Conservation (phyloP, 179 eudicot genomes). For the Actinidia arguta region DNA sequence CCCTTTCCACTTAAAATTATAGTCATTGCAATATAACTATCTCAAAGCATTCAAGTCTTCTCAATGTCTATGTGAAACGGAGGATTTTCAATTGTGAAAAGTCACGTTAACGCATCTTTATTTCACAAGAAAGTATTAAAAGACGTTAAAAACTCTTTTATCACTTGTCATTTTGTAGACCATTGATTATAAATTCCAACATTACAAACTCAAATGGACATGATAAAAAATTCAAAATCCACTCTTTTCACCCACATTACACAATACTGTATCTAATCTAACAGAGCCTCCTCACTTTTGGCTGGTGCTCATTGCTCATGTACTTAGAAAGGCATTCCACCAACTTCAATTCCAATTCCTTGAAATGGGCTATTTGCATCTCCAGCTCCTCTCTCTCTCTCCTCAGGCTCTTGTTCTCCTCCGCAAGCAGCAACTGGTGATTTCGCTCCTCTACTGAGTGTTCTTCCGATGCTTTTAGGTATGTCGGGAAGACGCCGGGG, state of each 20-base stretch:
- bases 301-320: neutral
- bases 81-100: too few relatives aligned
- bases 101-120: neutral
- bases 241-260: too few relatives aligned
- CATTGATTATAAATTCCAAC: neutral
- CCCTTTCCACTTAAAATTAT: too few relatives aligned
- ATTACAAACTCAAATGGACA: neutral
- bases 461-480: slow-evolving; percentile 26
- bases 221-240: neutral
- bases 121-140: neutral
- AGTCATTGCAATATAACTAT: too few relatives aligned
- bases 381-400: slow-evolving; percentile 32
- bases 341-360: slow-evolving; percentile 26
- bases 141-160: neutral
- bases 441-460: neutral
- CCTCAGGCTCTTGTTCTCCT: slow-evolving; percentile 39
- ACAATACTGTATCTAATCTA: too few relatives aligned
- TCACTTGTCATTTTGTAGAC: neutral
- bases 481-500: slow-evolving; percentile 38
- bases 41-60: too few relatives aligned
- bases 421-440: slow-evolving; percentile 21
- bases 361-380: slow-evolving; percentile 45
- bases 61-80: too few relatives aligned
- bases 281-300: slow-evolving; percentile 16
- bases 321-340: slow-evolving; percentile 34